Conservation (phyloP, 2,329 filamentous ascomycete species). For the Gnomoniopsis sp. region DNA sequence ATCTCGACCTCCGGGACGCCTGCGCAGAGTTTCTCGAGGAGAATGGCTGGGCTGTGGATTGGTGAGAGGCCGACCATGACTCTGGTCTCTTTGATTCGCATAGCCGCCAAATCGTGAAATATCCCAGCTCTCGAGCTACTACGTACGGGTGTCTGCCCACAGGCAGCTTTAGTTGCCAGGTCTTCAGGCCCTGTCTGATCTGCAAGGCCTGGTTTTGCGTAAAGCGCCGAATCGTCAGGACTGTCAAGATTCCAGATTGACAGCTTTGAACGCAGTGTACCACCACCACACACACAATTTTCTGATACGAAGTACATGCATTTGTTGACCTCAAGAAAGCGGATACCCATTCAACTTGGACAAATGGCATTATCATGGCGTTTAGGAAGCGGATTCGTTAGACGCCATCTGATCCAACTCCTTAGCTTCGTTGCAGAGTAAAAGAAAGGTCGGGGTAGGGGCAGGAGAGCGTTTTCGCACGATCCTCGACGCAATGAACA, state of each 20-base stretch:
- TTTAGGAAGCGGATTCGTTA: neutral
- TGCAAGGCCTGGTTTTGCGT: conserved; percentile 11
- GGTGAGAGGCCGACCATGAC: conserved; percentile 46
- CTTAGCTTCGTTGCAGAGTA: neutral
- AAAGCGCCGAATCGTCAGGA: neutral
- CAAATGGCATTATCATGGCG: neutral
- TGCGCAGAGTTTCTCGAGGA: conserved; percentile 80
- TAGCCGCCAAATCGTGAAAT: neutral
- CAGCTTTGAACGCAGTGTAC: neutral
- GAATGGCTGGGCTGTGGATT: conserved; percentile 93
- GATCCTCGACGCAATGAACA: neutral
- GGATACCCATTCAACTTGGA: neutral
- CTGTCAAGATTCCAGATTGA: neutral
- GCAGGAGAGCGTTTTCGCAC: too few species aligned
- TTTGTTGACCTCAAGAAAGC: neutral
- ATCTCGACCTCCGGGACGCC: conserved; percentile 75
- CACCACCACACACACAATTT: neutral
- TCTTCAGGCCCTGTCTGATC: neutral
- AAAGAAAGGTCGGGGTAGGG: too few species aligned
- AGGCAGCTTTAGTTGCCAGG: neutral
- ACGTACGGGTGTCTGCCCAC: neutral
- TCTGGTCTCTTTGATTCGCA: neutral
- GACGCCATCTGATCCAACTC: neutral
- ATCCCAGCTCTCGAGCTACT: too few species aligned
- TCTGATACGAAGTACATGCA: neutral